A percentile compares a stretch with the other conserved stretches of the same genome.
These are phyloP conservation scores for Hawksworthiomyces lignivorus DNA, from an alignment of 2,329 filamentous ascomycete species.

Conservation along the genomic window DNA sequence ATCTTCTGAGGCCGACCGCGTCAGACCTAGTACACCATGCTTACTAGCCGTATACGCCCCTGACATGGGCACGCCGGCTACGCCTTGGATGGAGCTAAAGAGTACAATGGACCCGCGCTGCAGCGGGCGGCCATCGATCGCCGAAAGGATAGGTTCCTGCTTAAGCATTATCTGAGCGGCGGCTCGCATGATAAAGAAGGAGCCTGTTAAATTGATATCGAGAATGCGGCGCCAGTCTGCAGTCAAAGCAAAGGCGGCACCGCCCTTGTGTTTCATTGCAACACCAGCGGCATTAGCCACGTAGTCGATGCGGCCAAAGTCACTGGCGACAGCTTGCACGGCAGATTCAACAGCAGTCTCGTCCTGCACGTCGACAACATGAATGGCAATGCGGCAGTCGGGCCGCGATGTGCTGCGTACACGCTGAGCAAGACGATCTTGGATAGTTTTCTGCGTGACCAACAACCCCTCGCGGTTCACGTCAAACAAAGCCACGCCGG, in stretches of 20 bases:
- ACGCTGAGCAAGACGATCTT: not conserved
- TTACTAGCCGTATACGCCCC: constrained; percentile 24
- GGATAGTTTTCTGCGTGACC: constrained; percentile 16
- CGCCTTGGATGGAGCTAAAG: constrained; percentile 28
- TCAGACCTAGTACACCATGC: constrained; percentile 29
- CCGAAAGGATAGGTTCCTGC: constrained; percentile 31
- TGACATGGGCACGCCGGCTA: constrained; percentile 27
- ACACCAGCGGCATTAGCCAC: constrained; percentile 34
- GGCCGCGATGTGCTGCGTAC: not conserved
- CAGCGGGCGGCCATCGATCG: constrained; percentile 24
- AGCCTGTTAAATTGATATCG: constrained; percentile 34
- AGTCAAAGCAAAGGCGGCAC: constrained; percentile 27
- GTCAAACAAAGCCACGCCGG: constrained; percentile 22
- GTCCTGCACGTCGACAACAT: constrained; percentile 28
- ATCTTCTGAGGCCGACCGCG: constrained; percentile 31
- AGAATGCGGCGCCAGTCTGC: constrained; percentile 32
- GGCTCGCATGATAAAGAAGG: constrained; percentile 32
- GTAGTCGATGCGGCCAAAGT: constrained; percentile 32
- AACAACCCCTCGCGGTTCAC: constrained; percentile 16
- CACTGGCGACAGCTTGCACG: constrained; percentile 19
- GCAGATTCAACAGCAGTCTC: constrained; percentile 21
- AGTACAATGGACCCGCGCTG: constrained; percentile 27
- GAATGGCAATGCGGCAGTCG: not conserved
- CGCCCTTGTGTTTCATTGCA: constrained; percentile 28
- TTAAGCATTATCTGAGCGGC: constrained; percentile 34